Evolutionary conservation across 257 asterid species (phyloP), one percentile per base, ranked within the genome.

Genomic region (Solanum microdontum): DNA sequence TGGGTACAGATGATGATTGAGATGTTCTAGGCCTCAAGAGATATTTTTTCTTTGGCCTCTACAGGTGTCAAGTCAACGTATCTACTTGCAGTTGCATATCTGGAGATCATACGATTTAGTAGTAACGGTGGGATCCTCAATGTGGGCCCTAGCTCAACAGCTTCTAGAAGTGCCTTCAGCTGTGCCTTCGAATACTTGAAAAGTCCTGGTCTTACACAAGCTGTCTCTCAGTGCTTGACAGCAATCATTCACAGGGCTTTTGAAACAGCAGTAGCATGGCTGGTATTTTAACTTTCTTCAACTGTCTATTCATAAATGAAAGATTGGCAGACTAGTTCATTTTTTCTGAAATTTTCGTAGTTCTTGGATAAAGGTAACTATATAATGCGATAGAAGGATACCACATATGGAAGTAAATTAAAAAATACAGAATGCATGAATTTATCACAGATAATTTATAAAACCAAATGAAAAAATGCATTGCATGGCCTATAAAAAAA

Each of bases 41-140:
- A 30, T 89, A 69, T 34, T 86, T 76, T 66, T 64, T 64, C 14
- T 87, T 76, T 91, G 90, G 43, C 82, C 90, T 91, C 79, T 91
- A 45, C 92, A 97, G 99, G 99, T 88, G 99, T 97, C 91, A 97
- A 97, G 93, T 98, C 99, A 88, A 97, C 98, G 64, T 97, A 97
- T 93, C 99, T 97, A 89, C 93, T 96, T 89, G 99, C 99, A n/a
- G 99, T 97, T 58, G 96, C 99, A 40, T 95, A 95, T 90, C 84
- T 97, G 87, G 99, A 97, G 96, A 96, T 97, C 87, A 96, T 94
- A 90, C 92, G 99, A 80, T 97, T 97, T 92, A 96, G 96, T 90
- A 97, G 99, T 95, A 97, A 97, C 85, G 99, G 99, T 86, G 99
- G 99, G 70, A 92, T 96, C 89, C 97, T 97, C 60, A 97, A 95